These are phyloP conservation scores for Gymnopilus junonius DNA, from an alignment of 768 basidiomycete genomes.

Conservation along the genomic window DNA sequence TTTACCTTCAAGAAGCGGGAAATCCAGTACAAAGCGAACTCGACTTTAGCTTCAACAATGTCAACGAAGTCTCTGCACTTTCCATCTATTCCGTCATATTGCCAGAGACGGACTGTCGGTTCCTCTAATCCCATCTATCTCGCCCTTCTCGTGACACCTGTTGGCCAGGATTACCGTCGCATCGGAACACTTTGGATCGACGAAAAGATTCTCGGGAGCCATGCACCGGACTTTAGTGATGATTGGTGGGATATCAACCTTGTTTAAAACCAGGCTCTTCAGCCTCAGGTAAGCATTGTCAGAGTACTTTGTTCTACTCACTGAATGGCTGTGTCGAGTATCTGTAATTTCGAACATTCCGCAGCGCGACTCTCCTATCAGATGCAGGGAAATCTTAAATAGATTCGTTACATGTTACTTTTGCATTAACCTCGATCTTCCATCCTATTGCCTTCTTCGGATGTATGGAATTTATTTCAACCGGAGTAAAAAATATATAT, in stretches of 20 bases:
- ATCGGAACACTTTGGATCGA: conserved; percentile 1
- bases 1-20: not conserved
- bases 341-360: no score
- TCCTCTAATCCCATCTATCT: not conserved
- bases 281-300: no score
- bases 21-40: not conserved
- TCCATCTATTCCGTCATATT: not conserved
- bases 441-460: no score
- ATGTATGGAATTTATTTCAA: no score
- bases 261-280: not conserved
- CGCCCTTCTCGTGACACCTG: not conserved
- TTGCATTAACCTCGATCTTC: no score
- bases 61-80: not conserved
- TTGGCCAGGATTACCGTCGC: not conserved
- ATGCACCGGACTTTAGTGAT: not conserved
- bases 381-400: no score
- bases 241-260: not conserved
- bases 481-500: no score
- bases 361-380: no score
- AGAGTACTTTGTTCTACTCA: no score
- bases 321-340: no score
- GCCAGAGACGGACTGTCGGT: not conserved
- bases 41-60: not conserved
- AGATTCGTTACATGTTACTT: no score
- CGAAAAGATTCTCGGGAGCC: not conserved